Percentiles rank a stretch among this genome's conserved stretches.
These are phyloP conservation scores for Saussurea involucrata DNA, from an alignment of 129 eudicot species.

Conservation along the genomic window DNA sequence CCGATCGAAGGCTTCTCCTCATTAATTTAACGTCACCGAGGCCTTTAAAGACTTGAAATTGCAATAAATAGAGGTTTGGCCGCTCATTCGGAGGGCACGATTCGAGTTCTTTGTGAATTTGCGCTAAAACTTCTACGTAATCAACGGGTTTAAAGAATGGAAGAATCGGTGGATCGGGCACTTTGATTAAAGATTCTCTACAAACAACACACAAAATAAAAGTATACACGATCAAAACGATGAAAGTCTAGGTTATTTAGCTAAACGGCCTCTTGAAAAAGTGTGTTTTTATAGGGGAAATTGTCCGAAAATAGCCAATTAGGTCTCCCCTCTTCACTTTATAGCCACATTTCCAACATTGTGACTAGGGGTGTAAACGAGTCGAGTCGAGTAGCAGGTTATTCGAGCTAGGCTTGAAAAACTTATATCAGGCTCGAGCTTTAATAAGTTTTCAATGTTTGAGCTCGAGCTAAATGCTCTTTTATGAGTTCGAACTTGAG, in stretches of 20 bases:
- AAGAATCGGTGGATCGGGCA: slow-evolving; percentile 79
- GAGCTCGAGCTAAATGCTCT: too few species aligned
- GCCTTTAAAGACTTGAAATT: slow-evolving; percentile 95
- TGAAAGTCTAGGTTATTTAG: not conserved
- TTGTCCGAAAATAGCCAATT: too few species aligned
- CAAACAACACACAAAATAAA: slow-evolving; percentile 30
- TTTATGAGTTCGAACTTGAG: too few species aligned
- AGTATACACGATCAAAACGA: slow-evolving; percentile 1
- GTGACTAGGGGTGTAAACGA: too few species aligned
- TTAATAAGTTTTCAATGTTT: too few species aligned
- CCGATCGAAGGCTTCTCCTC: slow-evolving; percentile 88
- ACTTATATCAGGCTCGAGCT: too few species aligned
- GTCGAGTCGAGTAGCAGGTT: too few species aligned
- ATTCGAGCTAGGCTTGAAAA: too few species aligned
- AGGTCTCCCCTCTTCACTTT: too few species aligned
- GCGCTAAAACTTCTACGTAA: slow-evolving; percentile 91
- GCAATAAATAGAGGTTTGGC: slow-evolving; percentile 75
- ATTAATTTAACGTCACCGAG: slow-evolving; percentile 85
- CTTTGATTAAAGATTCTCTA: slow-evolving; percentile 95
- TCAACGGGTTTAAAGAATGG: slow-evolving; percentile 91
- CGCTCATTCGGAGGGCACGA: slow-evolving; percentile 62
- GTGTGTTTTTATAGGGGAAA: not conserved
- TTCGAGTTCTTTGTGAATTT: slow-evolving; percentile 93
- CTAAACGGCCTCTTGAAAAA: not conserved
- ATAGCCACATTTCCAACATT: too few species aligned